Evolutionary conservation across 208 protist genomes (phyloP).

Genomic region (Wallacemonas sp.): DNA sequence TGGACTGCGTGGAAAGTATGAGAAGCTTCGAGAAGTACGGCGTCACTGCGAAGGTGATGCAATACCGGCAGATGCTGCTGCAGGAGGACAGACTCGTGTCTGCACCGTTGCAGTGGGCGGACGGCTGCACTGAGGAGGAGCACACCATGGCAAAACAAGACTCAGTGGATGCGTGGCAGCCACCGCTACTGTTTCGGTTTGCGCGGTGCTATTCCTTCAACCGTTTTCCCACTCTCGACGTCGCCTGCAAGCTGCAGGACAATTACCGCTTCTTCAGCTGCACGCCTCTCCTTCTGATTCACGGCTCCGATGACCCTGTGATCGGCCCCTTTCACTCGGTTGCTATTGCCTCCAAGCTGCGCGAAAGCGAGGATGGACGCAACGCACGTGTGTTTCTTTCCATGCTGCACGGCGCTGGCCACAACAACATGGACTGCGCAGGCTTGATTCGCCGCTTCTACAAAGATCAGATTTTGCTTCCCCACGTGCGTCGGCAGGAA

Average conservation of each 20-base stretch:
- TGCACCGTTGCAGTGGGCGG: slow-evolving; percentile 27
- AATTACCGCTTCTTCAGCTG: slow-evolving; percentile 25
- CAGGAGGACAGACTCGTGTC: slow-evolving; percentile 16
- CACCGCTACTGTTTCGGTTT: slow-evolving; percentile 25
- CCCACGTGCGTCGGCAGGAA: slow-evolving; percentile 27
- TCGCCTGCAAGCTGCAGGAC: slow-evolving; percentile 32
- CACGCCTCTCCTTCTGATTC: slow-evolving; percentile 40
- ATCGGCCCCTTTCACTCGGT: slow-evolving; percentile 33
- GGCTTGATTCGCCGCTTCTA: slow-evolving; percentile 37
- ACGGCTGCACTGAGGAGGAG: slow-evolving; percentile 16
- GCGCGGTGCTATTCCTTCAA: slow-evolving; percentile 35
- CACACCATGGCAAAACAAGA: neutral
- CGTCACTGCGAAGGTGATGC: slow-evolving; percentile 20
- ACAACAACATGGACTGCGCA: slow-evolving; percentile 37
- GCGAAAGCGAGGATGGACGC: slow-evolving; percentile 22
- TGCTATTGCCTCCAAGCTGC: slow-evolving; percentile 28
- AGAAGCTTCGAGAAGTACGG: slow-evolving; percentile 11
- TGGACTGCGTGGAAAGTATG: slow-evolving; percentile 33
- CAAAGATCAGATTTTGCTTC: slow-evolving; percentile 40
- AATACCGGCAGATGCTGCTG: slow-evolving; percentile 19
- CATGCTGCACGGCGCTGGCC: slow-evolving; percentile 17
- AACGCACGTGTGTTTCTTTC: slow-evolving; percentile 30
- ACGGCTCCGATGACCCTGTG: slow-evolving; percentile 31
- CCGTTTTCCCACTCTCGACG: slow-evolving; percentile 32
- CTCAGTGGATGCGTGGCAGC: neutral